These are phyloP conservation scores for Irpex sp. DNA, from an alignment of 1,284 basidiomycete genomes.

Conservation along the genomic window DNA sequence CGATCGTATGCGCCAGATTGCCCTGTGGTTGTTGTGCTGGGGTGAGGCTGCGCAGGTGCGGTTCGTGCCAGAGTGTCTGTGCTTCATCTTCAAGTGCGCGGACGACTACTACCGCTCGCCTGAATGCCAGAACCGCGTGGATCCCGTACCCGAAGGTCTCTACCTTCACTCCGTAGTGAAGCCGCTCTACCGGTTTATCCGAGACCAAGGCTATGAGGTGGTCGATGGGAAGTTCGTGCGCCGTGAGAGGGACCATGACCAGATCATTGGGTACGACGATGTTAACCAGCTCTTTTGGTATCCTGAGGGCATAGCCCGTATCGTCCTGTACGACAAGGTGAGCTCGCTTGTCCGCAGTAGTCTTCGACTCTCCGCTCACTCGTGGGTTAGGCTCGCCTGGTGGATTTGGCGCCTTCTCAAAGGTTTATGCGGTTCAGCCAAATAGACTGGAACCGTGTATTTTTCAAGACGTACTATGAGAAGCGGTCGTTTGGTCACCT, in stretches of 20 bases:
- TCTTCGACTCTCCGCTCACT: background rate
- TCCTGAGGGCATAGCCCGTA: conserved; percentile 95
- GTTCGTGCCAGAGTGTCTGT: conserved; percentile 96
- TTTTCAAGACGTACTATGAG: conserved; percentile 98
- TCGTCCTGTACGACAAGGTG: conserved; percentile 86
- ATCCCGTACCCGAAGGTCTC: conserved; percentile 93
- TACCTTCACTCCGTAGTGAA: conserved; percentile 92
- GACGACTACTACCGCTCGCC: conserved; percentile 99
- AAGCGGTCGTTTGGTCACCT: conserved; percentile 93
- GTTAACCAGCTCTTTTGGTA: conserved; percentile 99
- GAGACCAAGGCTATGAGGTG: conserved; percentile 98
- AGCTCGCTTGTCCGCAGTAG: conserved; percentile 11
- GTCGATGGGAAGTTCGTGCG: conserved; percentile 94
- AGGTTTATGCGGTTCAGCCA: conserved; percentile 95
- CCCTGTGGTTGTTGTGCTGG: conserved; percentile 95
- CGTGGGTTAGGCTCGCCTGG: conserved; percentile 67
- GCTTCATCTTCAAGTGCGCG: conserved; percentile 99
- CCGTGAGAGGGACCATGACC: conserved; percentile 90
- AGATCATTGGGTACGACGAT: conserved; percentile 98
- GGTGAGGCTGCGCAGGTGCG: conserved; percentile 98
- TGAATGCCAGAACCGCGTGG: conserved; percentile 95
- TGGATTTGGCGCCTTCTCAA: conserved; percentile 85
- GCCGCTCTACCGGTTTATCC: conserved; percentile 95
- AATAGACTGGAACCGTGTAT: conserved; percentile 91
- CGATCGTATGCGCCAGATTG: conserved; percentile 95